Evolutionary conservation across 148 eudicot species (phyloP).

Genomic region (Chenopodium berlandieri): DNA sequence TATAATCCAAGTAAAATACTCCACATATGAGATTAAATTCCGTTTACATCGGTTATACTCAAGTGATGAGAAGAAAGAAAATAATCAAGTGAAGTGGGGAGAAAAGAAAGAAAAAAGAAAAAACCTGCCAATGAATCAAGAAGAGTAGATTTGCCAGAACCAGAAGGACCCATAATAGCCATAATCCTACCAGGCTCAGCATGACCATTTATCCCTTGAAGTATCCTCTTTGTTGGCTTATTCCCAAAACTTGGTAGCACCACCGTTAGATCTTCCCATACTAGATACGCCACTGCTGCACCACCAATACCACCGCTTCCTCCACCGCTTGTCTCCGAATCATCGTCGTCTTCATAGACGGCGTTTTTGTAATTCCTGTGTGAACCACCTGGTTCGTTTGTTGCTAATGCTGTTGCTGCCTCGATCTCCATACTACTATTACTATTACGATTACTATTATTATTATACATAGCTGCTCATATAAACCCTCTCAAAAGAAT

Average conservation of each 20-base stretch:
- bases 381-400: not conserved
- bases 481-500: not conserved
- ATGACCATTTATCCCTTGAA: constrained; percentile 55
- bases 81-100: not conserved
- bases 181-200: constrained; percentile 77
- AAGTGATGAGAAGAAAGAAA: not conserved
- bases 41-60: not conserved
- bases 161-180: constrained; percentile 97
- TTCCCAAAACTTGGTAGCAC: constrained; percentile 49
- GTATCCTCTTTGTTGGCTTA: constrained; percentile 54
- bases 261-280: constrained; percentile 71
- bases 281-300: constrained; percentile 49
- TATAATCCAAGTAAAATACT: not conserved
- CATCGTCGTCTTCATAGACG: constrained; percentile 13
- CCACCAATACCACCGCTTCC: constrained; percentile 22
- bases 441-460: not conserved
- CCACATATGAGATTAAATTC: not conserved
- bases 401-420: not conserved
- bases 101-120: not conserved
- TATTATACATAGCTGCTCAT: not conserved
- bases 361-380: constrained; percentile 16
- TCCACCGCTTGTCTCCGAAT: constrained; percentile 21
- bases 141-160: constrained; percentile 89
- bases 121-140: constrained; percentile 76
- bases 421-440: constrained; percentile 31